phyloP scores from a whole-genome alignment of 2,329 filamentous ascomycete species.

The Fusarium tanahbumbuense region DNA sequence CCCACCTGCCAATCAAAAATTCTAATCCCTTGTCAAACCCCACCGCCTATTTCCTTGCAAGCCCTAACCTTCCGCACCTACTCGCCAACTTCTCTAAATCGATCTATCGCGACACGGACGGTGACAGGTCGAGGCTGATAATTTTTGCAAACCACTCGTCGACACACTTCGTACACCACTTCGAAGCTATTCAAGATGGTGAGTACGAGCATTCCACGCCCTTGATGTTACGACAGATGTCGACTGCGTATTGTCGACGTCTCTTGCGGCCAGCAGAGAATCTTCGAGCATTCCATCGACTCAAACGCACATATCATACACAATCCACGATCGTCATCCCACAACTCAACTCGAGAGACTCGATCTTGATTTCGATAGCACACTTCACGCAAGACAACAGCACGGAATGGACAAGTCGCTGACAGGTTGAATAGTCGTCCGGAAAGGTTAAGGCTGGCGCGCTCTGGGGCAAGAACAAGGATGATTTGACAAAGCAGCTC shows the following conservation, averaged over 20 bases:
- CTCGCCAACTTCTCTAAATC: conserved; percentile 53
- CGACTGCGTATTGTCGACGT: conserved; percentile 31
- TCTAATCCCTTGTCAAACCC: conserved; percentile 34
- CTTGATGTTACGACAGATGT: conserved; percentile 24
- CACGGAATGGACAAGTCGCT: conserved; percentile 43
- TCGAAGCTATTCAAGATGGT: conserved; percentile 62
- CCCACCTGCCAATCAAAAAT: conserved; percentile 50
- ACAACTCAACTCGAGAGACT: conserved; percentile 25
- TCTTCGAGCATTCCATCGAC: conserved; percentile 39
- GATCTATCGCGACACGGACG: conserved; percentile 52
- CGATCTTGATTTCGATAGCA: conserved; percentile 29
- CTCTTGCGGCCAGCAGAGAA: conserved; percentile 21
- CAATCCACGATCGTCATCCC: conserved; percentile 35
- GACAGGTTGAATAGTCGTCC: conserved; percentile 56
- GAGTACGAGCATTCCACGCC: conserved; percentile 51
- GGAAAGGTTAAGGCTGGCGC: conserved; percentile 90
- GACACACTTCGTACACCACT: conserved; percentile 57
- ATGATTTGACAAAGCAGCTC: conserved; percentile 95
- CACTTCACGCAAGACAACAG: conserved; percentile 19
- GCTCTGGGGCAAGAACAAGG: conserved; percentile 99
- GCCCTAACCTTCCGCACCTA: conserved; percentile 55
- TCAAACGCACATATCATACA: conserved; percentile 25
- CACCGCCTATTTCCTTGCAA: conserved; percentile 44
- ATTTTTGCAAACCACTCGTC: conserved; percentile 52
- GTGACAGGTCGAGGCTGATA: conserved; percentile 53